phyloP scores from a whole-genome alignment of 2,329 filamentous ascomycete species.

The Ciborinia camelliae region DNA sequence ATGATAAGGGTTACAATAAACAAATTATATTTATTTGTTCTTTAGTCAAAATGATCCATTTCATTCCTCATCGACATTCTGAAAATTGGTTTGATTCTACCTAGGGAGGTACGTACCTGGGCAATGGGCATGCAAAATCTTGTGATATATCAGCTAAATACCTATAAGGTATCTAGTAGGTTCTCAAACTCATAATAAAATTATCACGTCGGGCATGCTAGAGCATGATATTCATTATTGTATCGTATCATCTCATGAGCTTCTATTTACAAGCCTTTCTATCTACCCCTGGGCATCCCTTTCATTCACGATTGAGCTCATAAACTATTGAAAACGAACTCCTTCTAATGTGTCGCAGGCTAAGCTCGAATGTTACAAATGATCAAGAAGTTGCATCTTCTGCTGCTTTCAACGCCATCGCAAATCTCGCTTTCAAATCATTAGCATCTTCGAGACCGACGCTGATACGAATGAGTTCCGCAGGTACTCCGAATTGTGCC shows the following conservation, averaged over 20 bases:
- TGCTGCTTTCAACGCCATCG: conserved; percentile 64
- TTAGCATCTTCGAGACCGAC: conserved; percentile 80
- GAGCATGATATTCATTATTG: background rate
- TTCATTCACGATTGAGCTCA: background rate
- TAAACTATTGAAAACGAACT: background rate
- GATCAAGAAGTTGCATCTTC: conserved; percentile 26
- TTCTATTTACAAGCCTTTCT: background rate
- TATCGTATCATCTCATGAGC: background rate
- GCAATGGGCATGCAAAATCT: background rate
- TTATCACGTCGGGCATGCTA: too few species aligned
- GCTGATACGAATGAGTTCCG: conserved; percentile 77
- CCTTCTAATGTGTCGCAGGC: conserved; percentile 6
- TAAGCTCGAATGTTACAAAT: background rate
- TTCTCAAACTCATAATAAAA: too few species aligned
- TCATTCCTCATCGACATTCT: background rate
- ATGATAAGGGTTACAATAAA: too few species aligned
- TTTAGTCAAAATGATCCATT: background rate
- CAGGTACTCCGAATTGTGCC: conserved; percentile 73
- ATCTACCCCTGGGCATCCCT: background rate
- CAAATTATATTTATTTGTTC: background rate
- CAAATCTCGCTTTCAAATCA: conserved; percentile 62
- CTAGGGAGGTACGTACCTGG: too few species aligned
- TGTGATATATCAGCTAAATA: too few species aligned
- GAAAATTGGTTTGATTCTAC: background rate
- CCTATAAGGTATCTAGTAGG: too few species aligned